phyloP scores from a whole-genome alignment of 441 rosid species.

The Euphorbia celastroides region DNA sequence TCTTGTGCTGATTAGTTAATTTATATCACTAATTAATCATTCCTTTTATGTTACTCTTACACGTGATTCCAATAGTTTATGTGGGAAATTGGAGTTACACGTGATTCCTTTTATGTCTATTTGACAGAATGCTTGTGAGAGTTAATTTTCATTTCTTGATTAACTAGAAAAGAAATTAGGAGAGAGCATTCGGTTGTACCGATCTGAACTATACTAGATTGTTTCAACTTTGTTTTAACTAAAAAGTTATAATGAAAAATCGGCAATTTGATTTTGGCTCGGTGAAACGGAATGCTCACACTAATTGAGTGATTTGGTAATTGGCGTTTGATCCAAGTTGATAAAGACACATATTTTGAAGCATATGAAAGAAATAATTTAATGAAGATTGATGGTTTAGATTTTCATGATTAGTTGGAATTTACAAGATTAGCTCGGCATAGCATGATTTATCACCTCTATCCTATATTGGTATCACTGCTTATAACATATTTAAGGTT shows the following conservation, averaged over 20 bases:
- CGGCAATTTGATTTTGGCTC: no score
- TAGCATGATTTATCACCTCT: background rate
- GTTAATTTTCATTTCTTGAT: background rate
- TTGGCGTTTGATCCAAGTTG: background rate
- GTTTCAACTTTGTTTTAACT: no score
- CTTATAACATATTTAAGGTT: background rate
- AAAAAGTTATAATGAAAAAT: no score
- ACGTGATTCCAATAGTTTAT: slow-evolving; percentile 5
- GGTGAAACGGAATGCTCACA: no score
- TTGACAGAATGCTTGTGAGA: slow-evolving; percentile 7
- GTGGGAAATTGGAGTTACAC: background rate
- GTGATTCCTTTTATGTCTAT: background rate
- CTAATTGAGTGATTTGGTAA: background rate
- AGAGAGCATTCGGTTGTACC: no score
- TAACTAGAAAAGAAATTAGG: background rate
- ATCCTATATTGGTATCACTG: background rate
- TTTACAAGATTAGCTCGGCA: background rate
- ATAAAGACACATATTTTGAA: background rate
- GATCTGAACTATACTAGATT: no score
- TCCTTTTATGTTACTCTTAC: slow-evolving; percentile 5
- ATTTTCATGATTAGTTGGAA: background rate
- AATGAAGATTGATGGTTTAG: background rate
- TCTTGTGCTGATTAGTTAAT: slow-evolving; percentile 3
- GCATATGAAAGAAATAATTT: background rate
- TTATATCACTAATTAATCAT: background rate